Evolutionary conservation across 176 grass and related monocot species (phyloP).

Genomic region (Calamus simplicifolius): DNA sequence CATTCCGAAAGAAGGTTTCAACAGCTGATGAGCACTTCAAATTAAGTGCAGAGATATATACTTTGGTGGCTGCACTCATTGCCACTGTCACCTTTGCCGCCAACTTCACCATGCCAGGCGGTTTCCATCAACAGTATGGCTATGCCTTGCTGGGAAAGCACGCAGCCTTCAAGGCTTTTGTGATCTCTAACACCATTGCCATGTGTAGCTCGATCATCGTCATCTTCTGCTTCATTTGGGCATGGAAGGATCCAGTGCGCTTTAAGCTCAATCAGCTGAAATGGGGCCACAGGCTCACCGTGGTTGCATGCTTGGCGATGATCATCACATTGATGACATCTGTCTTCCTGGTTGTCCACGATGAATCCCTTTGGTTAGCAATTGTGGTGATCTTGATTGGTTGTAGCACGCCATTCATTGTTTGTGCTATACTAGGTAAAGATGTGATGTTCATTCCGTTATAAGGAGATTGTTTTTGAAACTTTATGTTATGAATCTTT

Average conservation of each 20-base stretch:
- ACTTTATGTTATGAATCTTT: no score
- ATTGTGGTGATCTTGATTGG: constrained; percentile 26
- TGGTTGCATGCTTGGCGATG: constrained; percentile 24
- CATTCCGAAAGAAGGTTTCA: constrained; percentile 8
- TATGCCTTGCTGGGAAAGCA: constrained; percentile 16
- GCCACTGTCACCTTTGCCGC: constrained; percentile 40
- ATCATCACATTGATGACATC: constrained; percentile 3
- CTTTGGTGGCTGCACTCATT: constrained; percentile 31
- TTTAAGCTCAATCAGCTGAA: constrained; percentile 25
- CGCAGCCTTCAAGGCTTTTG: constrained; percentile 26
- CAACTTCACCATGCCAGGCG: constrained; percentile 41
- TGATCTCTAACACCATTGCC: constrained; percentile 35
- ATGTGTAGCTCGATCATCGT: constrained; percentile 30
- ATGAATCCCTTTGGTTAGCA: constrained; percentile 17
- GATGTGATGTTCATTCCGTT: constrained; percentile 24
- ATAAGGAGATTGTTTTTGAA: not conserved
- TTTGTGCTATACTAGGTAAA: constrained; percentile 24
- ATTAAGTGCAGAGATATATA: constrained; percentile 25
- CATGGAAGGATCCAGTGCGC: constrained; percentile 21
- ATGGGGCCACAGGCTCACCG: constrained; percentile 25
- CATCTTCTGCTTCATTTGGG: constrained; percentile 34
- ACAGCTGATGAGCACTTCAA: constrained; percentile 24
- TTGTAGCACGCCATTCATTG: constrained; percentile 24
- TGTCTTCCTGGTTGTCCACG: not conserved
- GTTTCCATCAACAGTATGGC: constrained; percentile 15